These are phyloP conservation scores for Xerocomellus chrysenteron DNA, from an alignment of 768 basidiomycete species.

Conservation along the genomic window DNA sequence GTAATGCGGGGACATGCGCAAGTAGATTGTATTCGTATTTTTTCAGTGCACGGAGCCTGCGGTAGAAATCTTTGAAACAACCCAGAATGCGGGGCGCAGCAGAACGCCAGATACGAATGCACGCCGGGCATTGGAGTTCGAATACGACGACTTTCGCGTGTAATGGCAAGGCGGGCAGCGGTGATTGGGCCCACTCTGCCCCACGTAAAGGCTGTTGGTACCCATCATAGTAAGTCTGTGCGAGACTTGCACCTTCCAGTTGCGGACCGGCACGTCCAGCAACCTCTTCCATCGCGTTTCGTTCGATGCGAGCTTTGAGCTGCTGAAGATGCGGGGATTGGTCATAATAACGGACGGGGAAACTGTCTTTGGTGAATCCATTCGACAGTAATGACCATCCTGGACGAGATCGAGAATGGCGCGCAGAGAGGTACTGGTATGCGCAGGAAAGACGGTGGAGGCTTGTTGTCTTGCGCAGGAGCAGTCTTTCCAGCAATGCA, in stretches of 20 bases:
- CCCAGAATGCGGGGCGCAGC: constrained; percentile 33
- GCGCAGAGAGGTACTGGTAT: constrained; percentile 31
- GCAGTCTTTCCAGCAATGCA: constrained; percentile 18
- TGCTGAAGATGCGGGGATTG: constrained; percentile 20
- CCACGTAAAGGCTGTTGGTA: neutral
- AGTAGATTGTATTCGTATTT: neutral
- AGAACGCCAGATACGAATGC: constrained; percentile 40
- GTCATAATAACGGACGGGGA: constrained; percentile 37
- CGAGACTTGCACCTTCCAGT: neutral
- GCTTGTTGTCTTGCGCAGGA: constrained; percentile 27
- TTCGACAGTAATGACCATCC: constrained; percentile 34
- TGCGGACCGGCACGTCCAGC: neutral
- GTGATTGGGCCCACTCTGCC: constrained; percentile 13
- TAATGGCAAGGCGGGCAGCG: constrained; percentile 41
- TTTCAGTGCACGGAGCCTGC: no score
- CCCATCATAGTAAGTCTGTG: neutral
- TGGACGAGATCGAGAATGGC: constrained; percentile 21
- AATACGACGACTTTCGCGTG: constrained; percentile 34
- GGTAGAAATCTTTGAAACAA: no score
- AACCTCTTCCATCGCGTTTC: constrained; percentile 12
- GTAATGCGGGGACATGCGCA: neutral
- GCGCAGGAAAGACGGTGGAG: constrained; percentile 30
- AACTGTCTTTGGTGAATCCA: constrained; percentile 15
- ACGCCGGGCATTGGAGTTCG: constrained; percentile 37
- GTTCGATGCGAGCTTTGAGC: constrained; percentile 30